Conservation (phyloP, 208 protist genomes). For the Hexamita inflata region DNA sequence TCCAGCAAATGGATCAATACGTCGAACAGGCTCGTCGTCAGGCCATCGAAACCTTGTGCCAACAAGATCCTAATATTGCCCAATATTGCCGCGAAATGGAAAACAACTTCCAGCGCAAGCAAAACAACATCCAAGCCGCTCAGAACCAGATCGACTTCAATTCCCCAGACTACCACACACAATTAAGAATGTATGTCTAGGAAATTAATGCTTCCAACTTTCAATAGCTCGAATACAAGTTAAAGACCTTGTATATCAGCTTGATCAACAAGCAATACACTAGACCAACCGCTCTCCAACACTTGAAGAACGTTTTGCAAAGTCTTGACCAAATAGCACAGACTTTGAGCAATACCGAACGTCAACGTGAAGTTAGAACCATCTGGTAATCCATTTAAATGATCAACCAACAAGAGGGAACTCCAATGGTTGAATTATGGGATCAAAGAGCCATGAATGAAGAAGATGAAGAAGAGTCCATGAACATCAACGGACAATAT, state of each 20-base stretch:
- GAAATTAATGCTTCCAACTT: neutral
- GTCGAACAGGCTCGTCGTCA: neutral
- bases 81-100: too few relatives aligned
- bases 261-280: neutral
- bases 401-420: neutral
- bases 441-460: too few relatives aligned
- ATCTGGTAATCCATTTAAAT: neutral
- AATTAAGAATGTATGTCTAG: neutral
- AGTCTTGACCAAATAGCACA: neutral
- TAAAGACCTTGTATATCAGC: neutral
- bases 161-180: neutral
- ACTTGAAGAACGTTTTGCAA: neutral
- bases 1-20: neutral
- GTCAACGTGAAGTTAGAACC: neutral
- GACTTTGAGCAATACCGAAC: neutral
- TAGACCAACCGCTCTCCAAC: neutral
- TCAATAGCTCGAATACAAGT: neutral
- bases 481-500: neutral
- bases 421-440: too few relatives aligned
- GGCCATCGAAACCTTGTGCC: neutral
- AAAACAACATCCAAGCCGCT: too few relatives aligned
- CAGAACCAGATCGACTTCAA: neutral
- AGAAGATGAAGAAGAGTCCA: neutral
- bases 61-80: neutral
- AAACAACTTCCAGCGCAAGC: too few relatives aligned